These are phyloP conservation scores for Solanum medicagineum DNA, from an alignment of 257 asterid species.

Conservation along the genomic window DNA sequence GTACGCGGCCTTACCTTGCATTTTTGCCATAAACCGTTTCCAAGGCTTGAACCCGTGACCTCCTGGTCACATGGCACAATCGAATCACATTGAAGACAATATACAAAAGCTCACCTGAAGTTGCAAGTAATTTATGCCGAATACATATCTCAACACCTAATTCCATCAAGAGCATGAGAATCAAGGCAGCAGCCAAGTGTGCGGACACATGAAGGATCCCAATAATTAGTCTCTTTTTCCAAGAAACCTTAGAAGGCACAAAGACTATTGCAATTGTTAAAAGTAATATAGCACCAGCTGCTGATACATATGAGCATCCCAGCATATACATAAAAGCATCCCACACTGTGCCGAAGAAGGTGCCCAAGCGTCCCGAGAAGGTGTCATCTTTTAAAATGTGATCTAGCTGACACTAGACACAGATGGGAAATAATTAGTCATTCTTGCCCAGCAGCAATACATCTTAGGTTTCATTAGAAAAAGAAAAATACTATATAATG, in stretches of 20 bases:
- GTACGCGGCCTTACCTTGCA: no score
- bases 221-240: constrained; percentile 53
- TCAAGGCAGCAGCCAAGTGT: constrained; percentile 84
- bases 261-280: constrained; percentile 56
- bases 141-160: constrained; percentile 89
- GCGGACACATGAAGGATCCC: constrained; percentile 91
- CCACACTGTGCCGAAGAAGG: constrained; percentile 84
- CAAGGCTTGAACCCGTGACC: no score
- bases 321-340: constrained; percentile 64
- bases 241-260: constrained; percentile 82
- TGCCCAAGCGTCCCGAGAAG: constrained; percentile 69
- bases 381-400: constrained; percentile 81
- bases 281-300: constrained; percentile 60
- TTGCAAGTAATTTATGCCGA: constrained; percentile 73
- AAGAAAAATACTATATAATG: background rate
- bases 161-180: constrained; percentile 86
- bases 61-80: no score
- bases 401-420: constrained; percentile 79
- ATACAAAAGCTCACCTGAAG: constrained; percentile 44
- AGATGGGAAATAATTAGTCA: constrained; percentile 14
- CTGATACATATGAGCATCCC: constrained; percentile 69
- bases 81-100: background rate
- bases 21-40: no score
- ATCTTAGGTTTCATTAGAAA: background rate
- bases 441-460: background rate